These are phyloP conservation scores for Zymoseptoria brevis DNA, from an alignment of 2,329 filamentous ascomycete species.

Conservation along the genomic window DNA sequence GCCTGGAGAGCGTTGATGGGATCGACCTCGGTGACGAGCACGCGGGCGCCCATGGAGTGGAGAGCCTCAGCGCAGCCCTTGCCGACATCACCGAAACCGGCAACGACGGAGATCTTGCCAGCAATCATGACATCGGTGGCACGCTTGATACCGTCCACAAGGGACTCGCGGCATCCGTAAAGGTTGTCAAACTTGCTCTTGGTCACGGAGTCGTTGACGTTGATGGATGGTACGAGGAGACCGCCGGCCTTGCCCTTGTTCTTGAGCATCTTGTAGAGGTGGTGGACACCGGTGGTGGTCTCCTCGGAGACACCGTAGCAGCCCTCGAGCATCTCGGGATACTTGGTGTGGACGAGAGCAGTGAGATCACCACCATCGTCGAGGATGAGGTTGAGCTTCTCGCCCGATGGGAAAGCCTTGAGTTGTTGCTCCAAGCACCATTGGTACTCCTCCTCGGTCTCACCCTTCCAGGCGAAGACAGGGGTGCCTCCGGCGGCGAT, in stretches of 20 bases:
- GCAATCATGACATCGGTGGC: constrained; percentile 99
- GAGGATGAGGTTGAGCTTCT: constrained; percentile 97
- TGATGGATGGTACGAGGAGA: constrained; percentile 91
- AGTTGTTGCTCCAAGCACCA: constrained; percentile 99
- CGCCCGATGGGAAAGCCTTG: constrained; percentile 87
- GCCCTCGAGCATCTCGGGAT: constrained; percentile 95
- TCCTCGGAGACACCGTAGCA: constrained; percentile 99
- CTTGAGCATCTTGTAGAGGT: constrained; percentile 95
- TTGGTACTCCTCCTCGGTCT: constrained; percentile 99
- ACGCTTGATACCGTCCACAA: constrained; percentile 99
- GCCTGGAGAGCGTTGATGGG: constrained; percentile 99
- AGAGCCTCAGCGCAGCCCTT: constrained; percentile 97
- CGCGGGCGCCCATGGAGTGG: constrained; percentile 92
- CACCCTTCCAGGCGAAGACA: constrained; percentile 77
- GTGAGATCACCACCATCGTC: constrained; percentile 98
- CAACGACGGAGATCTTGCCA: constrained; percentile 95
- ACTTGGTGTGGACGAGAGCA: constrained; percentile 92
- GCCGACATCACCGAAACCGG: constrained; percentile 97
- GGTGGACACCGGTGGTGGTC: constrained; percentile 99
- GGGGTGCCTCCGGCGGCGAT: constrained; percentile 90
- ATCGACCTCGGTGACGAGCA: constrained; percentile 93
- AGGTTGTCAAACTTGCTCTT: constrained; percentile 99
- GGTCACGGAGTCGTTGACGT: constrained; percentile 99
- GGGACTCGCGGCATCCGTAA: constrained; percentile 97
- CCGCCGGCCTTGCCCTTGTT: constrained; percentile 58